Evolutionary conservation across 73 alveolate species (phyloP).

Genomic region (Paramecium octaurelia): DNA sequence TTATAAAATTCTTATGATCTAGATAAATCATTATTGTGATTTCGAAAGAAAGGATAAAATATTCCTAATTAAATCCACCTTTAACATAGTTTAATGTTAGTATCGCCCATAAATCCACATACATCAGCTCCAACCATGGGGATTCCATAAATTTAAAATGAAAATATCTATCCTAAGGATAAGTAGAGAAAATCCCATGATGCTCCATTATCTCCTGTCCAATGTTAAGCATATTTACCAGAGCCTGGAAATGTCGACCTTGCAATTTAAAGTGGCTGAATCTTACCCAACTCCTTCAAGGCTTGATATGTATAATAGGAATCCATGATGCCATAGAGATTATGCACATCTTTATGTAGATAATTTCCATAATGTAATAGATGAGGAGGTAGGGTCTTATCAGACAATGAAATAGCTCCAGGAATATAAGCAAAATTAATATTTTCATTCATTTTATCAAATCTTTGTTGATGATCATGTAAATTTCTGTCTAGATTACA

Average conservation of each 20-base stretch:
- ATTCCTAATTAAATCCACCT: slow-evolving; percentile 96
- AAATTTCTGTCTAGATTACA: slow-evolving; percentile 68
- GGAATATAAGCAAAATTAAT: slow-evolving; percentile 85
- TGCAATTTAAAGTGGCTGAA: slow-evolving; percentile 87
- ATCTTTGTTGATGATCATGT: not conserved
- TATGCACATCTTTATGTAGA: slow-evolving; percentile 83
- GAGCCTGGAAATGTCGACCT: slow-evolving; percentile 94
- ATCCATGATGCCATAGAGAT: slow-evolving; percentile 79
- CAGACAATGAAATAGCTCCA: slow-evolving; percentile 80
- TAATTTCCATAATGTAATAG: slow-evolving; percentile 65
- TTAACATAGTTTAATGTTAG: slow-evolving; percentile 91
- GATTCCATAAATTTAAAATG: slow-evolving; percentile 89
- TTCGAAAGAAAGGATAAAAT: slow-evolving; percentile 97
- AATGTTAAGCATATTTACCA: slow-evolving; percentile 94
- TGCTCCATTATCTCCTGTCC: slow-evolving; percentile 97
- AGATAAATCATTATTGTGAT: slow-evolving; percentile 84
- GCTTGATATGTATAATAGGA: slow-evolving; percentile 78
- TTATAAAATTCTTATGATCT: slow-evolving; percentile 60
- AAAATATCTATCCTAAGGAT: slow-evolving; percentile 69
- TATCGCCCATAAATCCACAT: slow-evolving; percentile 94
- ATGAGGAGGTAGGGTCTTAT: slow-evolving; percentile 72
- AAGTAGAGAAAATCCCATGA: slow-evolving; percentile 71
- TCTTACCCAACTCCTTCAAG: slow-evolving; percentile 55
- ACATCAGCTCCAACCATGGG: slow-evolving; percentile 96
- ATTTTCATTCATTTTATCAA: not conserved